A percentile compares a stretch with the other conserved stretches of the same genome.
These are phyloP conservation scores for Psilocybe subaeruginosa DNA, from an alignment of 768 basidiomycete genomes.

Conservation along the genomic window DNA sequence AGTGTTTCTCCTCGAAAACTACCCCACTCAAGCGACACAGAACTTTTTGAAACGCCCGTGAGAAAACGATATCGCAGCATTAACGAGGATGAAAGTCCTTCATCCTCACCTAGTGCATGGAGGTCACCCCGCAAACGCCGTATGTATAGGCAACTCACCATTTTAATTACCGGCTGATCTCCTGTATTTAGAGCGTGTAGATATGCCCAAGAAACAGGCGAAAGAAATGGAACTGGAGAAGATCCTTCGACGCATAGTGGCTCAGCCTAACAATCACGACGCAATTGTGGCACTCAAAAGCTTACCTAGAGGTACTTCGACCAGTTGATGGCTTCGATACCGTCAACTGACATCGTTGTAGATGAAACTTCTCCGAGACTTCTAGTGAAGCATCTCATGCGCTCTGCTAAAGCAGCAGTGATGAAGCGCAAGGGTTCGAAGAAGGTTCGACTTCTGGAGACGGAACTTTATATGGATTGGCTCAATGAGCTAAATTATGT, in stretches of 20 bases:
- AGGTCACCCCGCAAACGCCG: slow-evolving; percentile 30
- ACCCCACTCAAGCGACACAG: slow-evolving; percentile 34
- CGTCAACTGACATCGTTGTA: not conserved
- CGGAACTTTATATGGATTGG: slow-evolving; percentile 47
- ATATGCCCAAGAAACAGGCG: slow-evolving; percentile 14
- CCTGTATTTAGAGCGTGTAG: slow-evolving; percentile 15
- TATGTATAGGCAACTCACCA: slow-evolving; percentile 8
- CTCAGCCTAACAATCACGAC: slow-evolving; percentile 16
- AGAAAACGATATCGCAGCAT: slow-evolving; percentile 26
- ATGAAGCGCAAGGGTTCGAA: slow-evolving; percentile 29
- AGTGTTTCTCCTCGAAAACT: slow-evolving; percentile 23
- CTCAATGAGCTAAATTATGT: slow-evolving; percentile 41
- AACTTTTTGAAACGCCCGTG: slow-evolving; percentile 27
- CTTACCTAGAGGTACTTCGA: slow-evolving; percentile 26
- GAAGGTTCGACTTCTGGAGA: slow-evolving; percentile 37
- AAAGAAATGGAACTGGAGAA: slow-evolving; percentile 26
- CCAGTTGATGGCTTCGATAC: not conserved
- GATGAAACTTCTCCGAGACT: slow-evolving; percentile 17
- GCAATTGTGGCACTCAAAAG: slow-evolving; percentile 26
- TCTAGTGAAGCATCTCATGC: slow-evolving; percentile 35
- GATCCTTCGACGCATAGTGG: slow-evolving; percentile 23
- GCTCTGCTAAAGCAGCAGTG: slow-evolving; percentile 33
- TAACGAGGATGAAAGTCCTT: slow-evolving; percentile 23
- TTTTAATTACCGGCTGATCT: not conserved
- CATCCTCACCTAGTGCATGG: slow-evolving; percentile 14